Base-by-base conservation (phyloP, 495 filamentous ascomycete species). In the Aspergillus olivimuriae region DNA sequence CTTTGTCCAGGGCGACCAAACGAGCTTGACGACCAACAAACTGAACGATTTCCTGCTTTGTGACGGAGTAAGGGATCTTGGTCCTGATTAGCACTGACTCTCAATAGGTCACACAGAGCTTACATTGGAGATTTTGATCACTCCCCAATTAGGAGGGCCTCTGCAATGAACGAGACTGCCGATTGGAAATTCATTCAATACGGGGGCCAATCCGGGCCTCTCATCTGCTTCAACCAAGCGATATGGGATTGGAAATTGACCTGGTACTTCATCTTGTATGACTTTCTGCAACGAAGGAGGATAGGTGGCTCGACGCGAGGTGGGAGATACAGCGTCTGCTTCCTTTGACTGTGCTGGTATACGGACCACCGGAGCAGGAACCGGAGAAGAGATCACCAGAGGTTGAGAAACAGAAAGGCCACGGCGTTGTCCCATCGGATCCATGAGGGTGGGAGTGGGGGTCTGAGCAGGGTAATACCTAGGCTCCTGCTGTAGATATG, bases 61-160 rank as follows among this genome's bases (percentile, higher is more conserved):
- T 81, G 23, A 84, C 67, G 2, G 64, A 58, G 50, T 82, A 91
- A 0, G 86, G 86, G 35, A 88, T 85, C 84, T 87, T 46, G 18
- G 12, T 17, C 17, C 22, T 4, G 4, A 38, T 52, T 28, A 58
- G 35, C 24, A 34, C 30, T 36, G 16, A 10, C 45, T 33, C n/a
- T 38, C 23, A 31, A 22, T 30, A 49, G n/a, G 41, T 22, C 17
- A 43, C 30, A 15, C 40, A 17, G 5, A 40, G 60, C 69, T 68
- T 51, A 73, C 72, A 40, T 75, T 75, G 12, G 65, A 58, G 38
- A 76, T 60, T 36, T 62, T 65, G 32, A 74, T 31, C n/a, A 75
- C 71, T n/a, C 71, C 71, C 48, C 58, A 61, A 17, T 53, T 46
- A 1, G 57, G 44, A 9, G 57, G 43, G 5, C 46, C 14, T 12